Percentiles rank a stretch among this genome's conserved stretches.
These are phyloP conservation scores for Myriosclerotinia curreyana DNA, from an alignment of 2,329 filamentous ascomycete species.

Conservation along the genomic window DNA sequence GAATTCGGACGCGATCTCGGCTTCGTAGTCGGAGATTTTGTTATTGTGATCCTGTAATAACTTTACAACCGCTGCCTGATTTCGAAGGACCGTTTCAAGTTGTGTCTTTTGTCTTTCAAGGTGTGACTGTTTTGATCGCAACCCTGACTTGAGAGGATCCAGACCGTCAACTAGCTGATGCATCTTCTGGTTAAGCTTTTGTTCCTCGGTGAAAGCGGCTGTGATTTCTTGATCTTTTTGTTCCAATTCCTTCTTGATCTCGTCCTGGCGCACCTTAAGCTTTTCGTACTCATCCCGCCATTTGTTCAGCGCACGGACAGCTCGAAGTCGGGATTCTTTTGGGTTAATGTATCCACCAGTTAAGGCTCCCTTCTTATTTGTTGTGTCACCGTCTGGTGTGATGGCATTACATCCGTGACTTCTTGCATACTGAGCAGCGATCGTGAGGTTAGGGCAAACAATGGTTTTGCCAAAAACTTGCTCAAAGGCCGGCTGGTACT, in stretches of 20 bases:
- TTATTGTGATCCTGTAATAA: constrained; percentile 74
- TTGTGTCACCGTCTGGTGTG: constrained; percentile 89
- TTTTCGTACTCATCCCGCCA: constrained; percentile 73
- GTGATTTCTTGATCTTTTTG: constrained; percentile 86
- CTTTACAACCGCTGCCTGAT: constrained; percentile 66
- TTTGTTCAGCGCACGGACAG: constrained; percentile 69
- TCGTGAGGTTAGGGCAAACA: constrained; percentile 83
- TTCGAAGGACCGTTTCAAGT: constrained; percentile 64
- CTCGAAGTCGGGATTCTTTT: constrained; percentile 80
- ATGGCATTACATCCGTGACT: constrained; percentile 91
- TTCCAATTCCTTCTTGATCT: constrained; percentile 69
- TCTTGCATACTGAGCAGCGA: constrained; percentile 86
- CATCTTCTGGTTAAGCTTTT: constrained; percentile 76
- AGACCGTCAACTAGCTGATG: constrained; percentile 78
- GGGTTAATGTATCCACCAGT: constrained; percentile 93
- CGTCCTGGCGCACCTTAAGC: constrained; percentile 59
- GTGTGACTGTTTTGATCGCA: constrained; percentile 71
- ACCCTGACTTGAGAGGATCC: constrained; percentile 72
- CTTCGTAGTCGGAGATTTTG: constrained; percentile 71
- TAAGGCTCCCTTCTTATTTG: constrained; percentile 91
- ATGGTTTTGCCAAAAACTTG: constrained; percentile 96
- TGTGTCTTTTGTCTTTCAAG: constrained; percentile 70
- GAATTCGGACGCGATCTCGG: constrained; percentile 81
- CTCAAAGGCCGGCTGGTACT: constrained; percentile 81
- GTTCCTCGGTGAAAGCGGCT: constrained; percentile 74